Evolutionary conservation across 2,329 filamentous ascomycete species (phyloP).

Genomic region (Mariannaea elegans): DNA sequence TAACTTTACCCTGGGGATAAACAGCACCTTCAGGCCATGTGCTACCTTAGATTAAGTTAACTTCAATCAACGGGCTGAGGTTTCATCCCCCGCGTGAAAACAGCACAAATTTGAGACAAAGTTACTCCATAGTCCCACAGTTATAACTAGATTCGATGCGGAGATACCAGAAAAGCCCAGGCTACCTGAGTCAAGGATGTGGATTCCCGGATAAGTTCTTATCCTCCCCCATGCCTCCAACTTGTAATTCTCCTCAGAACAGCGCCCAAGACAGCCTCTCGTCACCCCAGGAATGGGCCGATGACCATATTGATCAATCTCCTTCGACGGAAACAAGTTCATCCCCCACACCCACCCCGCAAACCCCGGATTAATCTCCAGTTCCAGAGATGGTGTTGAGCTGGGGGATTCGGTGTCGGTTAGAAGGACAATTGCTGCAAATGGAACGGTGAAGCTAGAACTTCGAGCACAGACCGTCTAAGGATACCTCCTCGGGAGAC

Average conservation of each 20-base stretch:
- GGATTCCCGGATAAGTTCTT: neutral
- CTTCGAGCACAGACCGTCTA: slow-evolving; percentile 16
- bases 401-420: slow-evolving; percentile 10
- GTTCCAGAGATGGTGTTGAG: slow-evolving; percentile 23
- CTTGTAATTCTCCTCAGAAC: neutral
- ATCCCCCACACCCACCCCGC: slow-evolving; percentile 42
- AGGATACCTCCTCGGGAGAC: neutral
- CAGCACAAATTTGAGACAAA: slow-evolving; percentile 28
- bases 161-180: slow-evolving; percentile 11
- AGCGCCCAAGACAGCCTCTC: neutral
- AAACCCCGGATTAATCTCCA: slow-evolving; percentile 39
- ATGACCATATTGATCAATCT: slow-evolving; percentile 28
- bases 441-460: slow-evolving; percentile 1
- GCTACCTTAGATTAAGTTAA: neutral
- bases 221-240: neutral
- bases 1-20: neutral
- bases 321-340: slow-evolving; percentile 38
- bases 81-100: slow-evolving; percentile 29
- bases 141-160: slow-evolving; percentile 22
- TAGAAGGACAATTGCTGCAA: slow-evolving; percentile 12
- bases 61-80: slow-evolving; percentile 24
- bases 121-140: slow-evolving; percentile 25
- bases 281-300: slow-evolving; percentile 18
- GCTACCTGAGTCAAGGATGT: slow-evolving; percentile 18
- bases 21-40: slow-evolving; percentile 1